Percentiles rank a stretch among this genome's conserved stretches.
These are phyloP conservation scores for Argentina anserina DNA, from an alignment of 306 rosid genomes.

Conservation along the genomic window DNA sequence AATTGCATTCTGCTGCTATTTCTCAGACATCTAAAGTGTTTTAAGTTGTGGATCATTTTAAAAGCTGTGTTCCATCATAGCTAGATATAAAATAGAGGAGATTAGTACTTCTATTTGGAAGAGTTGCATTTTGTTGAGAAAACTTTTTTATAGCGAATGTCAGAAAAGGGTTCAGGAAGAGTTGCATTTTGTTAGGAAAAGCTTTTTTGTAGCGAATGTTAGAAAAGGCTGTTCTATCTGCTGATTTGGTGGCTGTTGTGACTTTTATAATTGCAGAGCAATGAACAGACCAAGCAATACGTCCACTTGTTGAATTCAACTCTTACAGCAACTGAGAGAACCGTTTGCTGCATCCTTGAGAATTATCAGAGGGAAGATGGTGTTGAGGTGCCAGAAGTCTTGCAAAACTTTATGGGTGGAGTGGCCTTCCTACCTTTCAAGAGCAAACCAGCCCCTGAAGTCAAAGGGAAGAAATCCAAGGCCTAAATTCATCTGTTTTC, in stretches of 20 bases:
- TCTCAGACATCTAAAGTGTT: not conserved
- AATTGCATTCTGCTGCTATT: not conserved
- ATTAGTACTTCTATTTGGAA: not conserved
- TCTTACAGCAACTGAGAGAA: conserved; percentile 96
- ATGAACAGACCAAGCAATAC: conserved; percentile 76
- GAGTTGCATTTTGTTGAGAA: too few relatives aligned
- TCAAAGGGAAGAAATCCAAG: conserved; percentile 98
- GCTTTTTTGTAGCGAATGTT: not conserved
- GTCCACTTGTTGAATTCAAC: conserved; percentile 89
- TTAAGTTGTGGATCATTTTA: not conserved
- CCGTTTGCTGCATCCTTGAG: conserved; percentile 91
- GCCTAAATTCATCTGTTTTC: conserved; percentile 55
- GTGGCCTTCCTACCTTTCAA: conserved; percentile 79
- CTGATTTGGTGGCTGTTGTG: conserved; percentile 14
- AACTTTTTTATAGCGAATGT: not conserved
- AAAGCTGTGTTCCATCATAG: not conserved
- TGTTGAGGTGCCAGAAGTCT: conserved; percentile 73
- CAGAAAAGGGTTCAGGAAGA: not conserved
- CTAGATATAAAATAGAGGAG: not conserved
- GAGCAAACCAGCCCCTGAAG: conserved; percentile 49
- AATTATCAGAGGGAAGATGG: conserved; percentile 90
- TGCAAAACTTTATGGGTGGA: conserved; percentile 73
- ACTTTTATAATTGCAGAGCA: conserved; percentile 51
- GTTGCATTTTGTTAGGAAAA: too few relatives aligned
- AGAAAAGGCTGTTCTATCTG: not conserved